Percentiles rank a stretch among this genome's conserved stretches.
Conservation (phyloP, 345 rosid species). For the Eucalyptus sp. region DNA sequence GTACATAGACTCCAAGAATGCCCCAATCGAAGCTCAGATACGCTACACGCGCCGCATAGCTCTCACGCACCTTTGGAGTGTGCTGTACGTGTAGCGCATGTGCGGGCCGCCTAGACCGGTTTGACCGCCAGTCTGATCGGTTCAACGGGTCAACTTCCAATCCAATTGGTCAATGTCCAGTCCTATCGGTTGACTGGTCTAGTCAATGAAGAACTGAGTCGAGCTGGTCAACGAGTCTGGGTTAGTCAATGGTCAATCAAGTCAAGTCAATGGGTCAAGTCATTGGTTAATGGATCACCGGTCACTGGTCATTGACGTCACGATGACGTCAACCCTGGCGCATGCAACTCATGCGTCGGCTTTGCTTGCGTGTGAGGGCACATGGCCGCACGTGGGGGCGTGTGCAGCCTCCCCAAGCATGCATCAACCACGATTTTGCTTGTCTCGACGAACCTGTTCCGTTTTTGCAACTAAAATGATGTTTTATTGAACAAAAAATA, state of each 20-base stretch:
- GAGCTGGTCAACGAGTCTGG: fast-evolving
- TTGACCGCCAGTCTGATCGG: fast-evolving
- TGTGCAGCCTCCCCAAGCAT: fast-evolving
- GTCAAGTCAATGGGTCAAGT: no score
- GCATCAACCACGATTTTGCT: no score
- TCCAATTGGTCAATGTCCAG: fast-evolving
- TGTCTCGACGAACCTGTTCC: fast-evolving
- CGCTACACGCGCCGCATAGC: no score
- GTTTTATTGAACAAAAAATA: no score
- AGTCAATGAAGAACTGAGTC: no score
- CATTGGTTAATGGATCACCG: fast-evolving
- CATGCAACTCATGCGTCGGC: fast-evolving
- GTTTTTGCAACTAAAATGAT: no score
- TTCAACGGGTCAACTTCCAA: no score
- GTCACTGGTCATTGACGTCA: fast-evolving
- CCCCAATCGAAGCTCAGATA: fast-evolving
- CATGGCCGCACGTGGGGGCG: fast-evolving
- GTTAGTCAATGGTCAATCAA: fast-evolving
- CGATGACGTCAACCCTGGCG: fast-evolving
- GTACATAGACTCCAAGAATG: no score
- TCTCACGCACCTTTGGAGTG: fast-evolving
- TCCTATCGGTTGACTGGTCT: no score
- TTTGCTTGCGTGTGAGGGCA: no score
- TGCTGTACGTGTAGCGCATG: fast-evolving
- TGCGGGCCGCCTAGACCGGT: fast-evolving